Conservation (phyloP, 495 filamentous ascomycete species). For the Neurospora terricola region DNA sequence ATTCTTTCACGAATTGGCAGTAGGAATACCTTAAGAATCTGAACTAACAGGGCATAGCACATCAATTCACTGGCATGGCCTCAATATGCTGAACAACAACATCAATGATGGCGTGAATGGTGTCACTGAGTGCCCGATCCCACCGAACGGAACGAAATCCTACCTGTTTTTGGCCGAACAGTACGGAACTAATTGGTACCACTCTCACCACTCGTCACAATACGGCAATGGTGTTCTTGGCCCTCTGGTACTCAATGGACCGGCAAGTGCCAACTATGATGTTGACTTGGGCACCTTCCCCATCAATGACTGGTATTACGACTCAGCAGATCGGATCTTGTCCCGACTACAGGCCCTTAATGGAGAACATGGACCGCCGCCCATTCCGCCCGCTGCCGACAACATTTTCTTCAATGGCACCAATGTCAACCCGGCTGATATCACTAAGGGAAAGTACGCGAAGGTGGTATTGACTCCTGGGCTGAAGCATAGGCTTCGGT, state of each 20-base stretch:
- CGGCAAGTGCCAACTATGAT: slow-evolving; percentile 41
- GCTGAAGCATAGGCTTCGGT: slow-evolving; percentile 38
- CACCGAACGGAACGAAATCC: slow-evolving; percentile 27
- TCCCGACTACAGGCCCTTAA: background rate
- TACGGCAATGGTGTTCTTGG: slow-evolving; percentile 43
- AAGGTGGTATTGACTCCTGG: slow-evolving; percentile 26
- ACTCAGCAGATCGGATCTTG: slow-evolving; percentile 13
- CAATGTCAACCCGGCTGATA: slow-evolving; percentile 23
- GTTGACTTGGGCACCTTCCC: slow-evolving; percentile 35
- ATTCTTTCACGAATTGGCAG: background rate
- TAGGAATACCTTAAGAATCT: background rate
- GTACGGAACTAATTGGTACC: slow-evolving; percentile 46
- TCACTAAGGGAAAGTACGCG: slow-evolving; percentile 19
- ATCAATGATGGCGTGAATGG: slow-evolving; percentile 29
- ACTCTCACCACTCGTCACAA: slow-evolving; percentile 45
- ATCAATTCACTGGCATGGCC: slow-evolving; percentile 35
- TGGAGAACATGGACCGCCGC: background rate
- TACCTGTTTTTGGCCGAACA: slow-evolving; percentile 38
- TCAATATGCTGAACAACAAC: slow-evolving; percentile 24
- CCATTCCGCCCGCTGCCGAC: background rate
- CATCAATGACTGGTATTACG: slow-evolving; percentile 36
- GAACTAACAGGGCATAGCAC: background rate
- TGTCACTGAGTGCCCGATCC: slow-evolving; percentile 39
- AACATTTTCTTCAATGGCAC: slow-evolving; percentile 23
- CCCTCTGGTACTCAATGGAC: slow-evolving; percentile 47